Evolutionary conservation across 2,329 filamentous ascomycete genomes (phyloP).

Genomic region (Fusarium concolor): DNA sequence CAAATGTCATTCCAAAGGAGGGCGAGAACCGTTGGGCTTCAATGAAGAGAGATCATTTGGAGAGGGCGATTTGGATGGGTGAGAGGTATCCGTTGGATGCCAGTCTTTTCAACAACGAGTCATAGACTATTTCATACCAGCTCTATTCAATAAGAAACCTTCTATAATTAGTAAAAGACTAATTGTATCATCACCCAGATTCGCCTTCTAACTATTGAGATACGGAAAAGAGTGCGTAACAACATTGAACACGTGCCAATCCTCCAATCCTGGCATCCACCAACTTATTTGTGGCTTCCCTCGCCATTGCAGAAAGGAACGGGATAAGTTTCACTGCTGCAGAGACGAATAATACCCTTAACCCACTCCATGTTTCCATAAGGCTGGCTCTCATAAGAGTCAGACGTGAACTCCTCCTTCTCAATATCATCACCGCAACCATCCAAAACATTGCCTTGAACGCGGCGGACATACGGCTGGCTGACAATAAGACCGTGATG

Average conservation of each 20-base stretch:
- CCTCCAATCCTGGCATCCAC: fast-evolving
- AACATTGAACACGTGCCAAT: too few relatives aligned
- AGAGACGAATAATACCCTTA: slow-evolving; percentile 41
- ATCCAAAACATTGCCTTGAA: slow-evolving; percentile 28
- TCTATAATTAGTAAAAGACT: background rate
- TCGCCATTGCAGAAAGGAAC: slow-evolving; percentile 40
- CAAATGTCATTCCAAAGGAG: slow-evolving; percentile 73
- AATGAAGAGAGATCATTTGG: slow-evolving; percentile 69
- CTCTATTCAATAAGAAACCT: too few relatives aligned
- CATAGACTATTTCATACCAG: background rate
- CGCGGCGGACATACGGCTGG: slow-evolving; percentile 40
- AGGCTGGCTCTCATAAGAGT: slow-evolving; percentile 32
- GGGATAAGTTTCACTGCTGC: slow-evolving; percentile 38
- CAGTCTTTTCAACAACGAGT: slow-evolving; percentile 24
- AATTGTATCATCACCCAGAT: too few relatives aligned
- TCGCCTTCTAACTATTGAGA: too few relatives aligned
- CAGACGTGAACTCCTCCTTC: slow-evolving; percentile 26
- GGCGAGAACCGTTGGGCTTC: slow-evolving; percentile 47
- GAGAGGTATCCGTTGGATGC: slow-evolving; percentile 70
- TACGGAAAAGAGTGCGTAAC: too few relatives aligned
- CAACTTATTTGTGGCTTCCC: slow-evolving; percentile 28
- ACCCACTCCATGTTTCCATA: slow-evolving; percentile 40
- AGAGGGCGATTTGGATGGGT: slow-evolving; percentile 80
- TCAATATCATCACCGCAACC: slow-evolving; percentile 30
- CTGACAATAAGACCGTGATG: slow-evolving; percentile 41